Conservation (phyloP, 2,329 filamentous ascomycete genomes). For the Conoideocrella luteorostrata region DNA sequence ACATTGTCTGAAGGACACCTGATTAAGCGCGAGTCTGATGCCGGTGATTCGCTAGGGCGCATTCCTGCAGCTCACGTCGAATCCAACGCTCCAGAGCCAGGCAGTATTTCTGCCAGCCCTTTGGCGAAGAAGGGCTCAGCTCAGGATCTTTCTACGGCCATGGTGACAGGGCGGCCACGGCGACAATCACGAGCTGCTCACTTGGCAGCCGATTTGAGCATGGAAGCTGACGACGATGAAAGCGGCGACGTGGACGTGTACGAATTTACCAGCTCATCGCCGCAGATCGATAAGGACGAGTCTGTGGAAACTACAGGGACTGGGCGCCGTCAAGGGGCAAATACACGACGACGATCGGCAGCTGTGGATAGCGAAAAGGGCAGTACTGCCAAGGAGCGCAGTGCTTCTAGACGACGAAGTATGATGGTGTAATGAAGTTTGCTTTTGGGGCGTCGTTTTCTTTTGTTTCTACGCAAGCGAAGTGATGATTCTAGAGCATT, state of each 20-base stretch:
- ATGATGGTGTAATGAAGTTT: constrained; percentile 53
- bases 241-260: constrained; percentile 41
- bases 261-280: constrained; percentile 46
- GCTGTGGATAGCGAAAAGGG: constrained; percentile 29
- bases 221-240: constrained; percentile 6
- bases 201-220: constrained; percentile 3
- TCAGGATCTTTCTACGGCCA: constrained; percentile 23
- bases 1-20: constrained; percentile 18
- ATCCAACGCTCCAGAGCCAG: constrained; percentile 11
- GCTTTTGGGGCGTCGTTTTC: not conserved
- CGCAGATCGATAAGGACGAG: constrained; percentile 27
- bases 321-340: constrained; percentile 26
- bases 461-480: constrained; percentile 4
- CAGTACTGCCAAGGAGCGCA: constrained; percentile 20
- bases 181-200: constrained; percentile 23
- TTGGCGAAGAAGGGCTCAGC: constrained; percentile 32
- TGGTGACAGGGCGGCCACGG: constrained; percentile 34
- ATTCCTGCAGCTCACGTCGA: constrained; percentile 12
- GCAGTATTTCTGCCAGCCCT: constrained; percentile 30
- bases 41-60: constrained; percentile 25
- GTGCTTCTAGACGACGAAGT: constrained; percentile 43
- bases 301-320: constrained; percentile 18
- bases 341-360: constrained; percentile 33
- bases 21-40: constrained; percentile 28
- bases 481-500: constrained; percentile 5